phyloP scores from a whole-genome alignment of 305 asterid species.

The Withania somnifera region DNA sequence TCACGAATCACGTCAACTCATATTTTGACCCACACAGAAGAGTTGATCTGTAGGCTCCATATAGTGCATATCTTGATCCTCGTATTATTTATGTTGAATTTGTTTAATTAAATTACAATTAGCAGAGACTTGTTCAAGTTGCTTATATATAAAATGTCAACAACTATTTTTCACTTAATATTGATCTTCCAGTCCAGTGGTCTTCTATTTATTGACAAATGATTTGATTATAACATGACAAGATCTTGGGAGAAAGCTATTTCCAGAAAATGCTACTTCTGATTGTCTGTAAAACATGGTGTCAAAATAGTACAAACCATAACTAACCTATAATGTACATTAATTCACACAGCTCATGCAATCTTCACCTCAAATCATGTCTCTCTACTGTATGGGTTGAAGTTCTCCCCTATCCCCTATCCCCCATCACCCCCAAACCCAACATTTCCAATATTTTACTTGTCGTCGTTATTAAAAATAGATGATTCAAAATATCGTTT shows the following conservation, averaged over 20 bases:
- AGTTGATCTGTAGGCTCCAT: no score
- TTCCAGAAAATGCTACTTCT: neutral
- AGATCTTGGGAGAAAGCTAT: neutral
- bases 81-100: no score
- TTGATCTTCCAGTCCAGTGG: neutral
- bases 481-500: no score
- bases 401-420: neutral
- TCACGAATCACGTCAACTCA: no score
- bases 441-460: no score
- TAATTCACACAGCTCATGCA: neutral
- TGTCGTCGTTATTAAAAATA: no score
- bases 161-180: neutral
- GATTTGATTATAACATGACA: neutral
- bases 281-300: conserved; percentile 1
- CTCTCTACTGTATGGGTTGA: neutral
- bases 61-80: no score
- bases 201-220: neutral
- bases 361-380: neutral
- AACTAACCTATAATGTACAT: neutral
- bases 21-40: no score
- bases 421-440: neutral
- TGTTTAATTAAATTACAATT: no score
- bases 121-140: no score
- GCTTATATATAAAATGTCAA: no score
- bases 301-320: no score